Conservation (phyloP, 305 asterid species). For the Plantago lanceolata region DNA sequence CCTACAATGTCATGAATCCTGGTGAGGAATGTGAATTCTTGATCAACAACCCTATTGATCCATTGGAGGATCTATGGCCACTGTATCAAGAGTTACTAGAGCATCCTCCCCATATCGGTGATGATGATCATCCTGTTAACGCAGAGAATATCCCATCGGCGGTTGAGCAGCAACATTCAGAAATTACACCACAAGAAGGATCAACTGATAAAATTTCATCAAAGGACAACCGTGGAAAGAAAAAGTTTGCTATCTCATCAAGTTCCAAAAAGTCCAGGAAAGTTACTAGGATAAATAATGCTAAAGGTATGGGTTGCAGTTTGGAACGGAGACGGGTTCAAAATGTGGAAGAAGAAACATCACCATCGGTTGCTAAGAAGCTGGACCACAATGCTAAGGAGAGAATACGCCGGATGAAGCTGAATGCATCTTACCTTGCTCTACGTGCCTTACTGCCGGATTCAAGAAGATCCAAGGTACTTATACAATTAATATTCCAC, state of each 20-base stretch:
- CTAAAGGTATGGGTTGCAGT: neutral
- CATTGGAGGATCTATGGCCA: slow-evolving; percentile 9
- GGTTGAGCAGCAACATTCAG: neutral
- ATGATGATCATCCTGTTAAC: neutral
- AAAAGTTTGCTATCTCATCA: neutral
- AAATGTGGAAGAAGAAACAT: slow-evolving; percentile 18
- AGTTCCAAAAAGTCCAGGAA: neutral
- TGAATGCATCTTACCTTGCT: slow-evolving; percentile 43
- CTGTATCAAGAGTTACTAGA: neutral
- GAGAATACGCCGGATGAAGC: slow-evolving; percentile 49
- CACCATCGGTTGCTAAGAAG: slow-evolving; percentile 30
- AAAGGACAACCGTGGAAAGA: too few relatives aligned
- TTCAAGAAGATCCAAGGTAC: slow-evolving; percentile 47
- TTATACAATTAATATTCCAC: too few relatives aligned
- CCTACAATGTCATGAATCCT: neutral
- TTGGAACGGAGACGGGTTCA: neutral
- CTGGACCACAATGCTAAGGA: slow-evolving; percentile 48
- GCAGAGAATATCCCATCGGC: neutral
- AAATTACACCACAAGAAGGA: neutral
- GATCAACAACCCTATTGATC: slow-evolving; percentile 3
- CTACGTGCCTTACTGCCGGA: slow-evolving; percentile 39
- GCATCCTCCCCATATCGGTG: neutral
- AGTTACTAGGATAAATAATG: neutral
- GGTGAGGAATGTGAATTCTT: slow-evolving; percentile 3
- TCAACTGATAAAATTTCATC: neutral